Base-by-base conservation (phyloP, 805 yeast species). In the Yarrowia yakushimensis region DNA sequence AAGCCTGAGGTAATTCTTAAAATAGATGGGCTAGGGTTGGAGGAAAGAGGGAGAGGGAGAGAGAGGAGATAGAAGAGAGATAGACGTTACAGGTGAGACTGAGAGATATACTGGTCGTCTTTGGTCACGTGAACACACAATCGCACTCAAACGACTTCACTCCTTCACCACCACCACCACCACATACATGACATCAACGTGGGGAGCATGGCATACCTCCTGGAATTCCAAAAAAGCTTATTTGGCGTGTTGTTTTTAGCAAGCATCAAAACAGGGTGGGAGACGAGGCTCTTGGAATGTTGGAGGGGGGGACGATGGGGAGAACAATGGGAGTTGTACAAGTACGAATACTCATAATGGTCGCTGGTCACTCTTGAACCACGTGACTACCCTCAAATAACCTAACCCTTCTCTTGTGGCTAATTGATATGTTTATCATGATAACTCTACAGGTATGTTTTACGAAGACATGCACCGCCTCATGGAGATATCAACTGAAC, bases 201-300 rank as follows among this genome's bases (percentile, higher is more conserved):
- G 46, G 46, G 46, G 50, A n/a, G n/a, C n/a, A n/a, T 43, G 48
- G 30, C 31, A 27, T 42, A 33, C 17, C 55, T 48, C 39, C 39
- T 48, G 28, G 39, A 31, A 20, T 10, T 28, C 22, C 22, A n/a
- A 17, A 15, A 18, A 43, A 43, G 25, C 34, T 28, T 43, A 43
- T 22, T 22, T 12, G 12, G n/a, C 36, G 17, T 45, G 18, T 48
- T 48, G 55, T 48, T 48, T 48, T 15, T 39, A 48, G 55, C 55
- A 48, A 48, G 39, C 55, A 22, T 28, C 55, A 48, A 48, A 31
- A 31, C 39, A 31, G 55, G n/a, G 55, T 48, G 55, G 55, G 55
- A 33, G 55, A 48, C 55, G 22, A n/a, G 55, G 55, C 55, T 22
- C 4, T 6, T 31, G 55, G 55, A 48, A 33, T 31, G 55, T 33